Evolutionary conservation across 2,329 filamentous ascomycete genomes (phyloP).

Genomic region (Aspergillus sp.): DNA sequence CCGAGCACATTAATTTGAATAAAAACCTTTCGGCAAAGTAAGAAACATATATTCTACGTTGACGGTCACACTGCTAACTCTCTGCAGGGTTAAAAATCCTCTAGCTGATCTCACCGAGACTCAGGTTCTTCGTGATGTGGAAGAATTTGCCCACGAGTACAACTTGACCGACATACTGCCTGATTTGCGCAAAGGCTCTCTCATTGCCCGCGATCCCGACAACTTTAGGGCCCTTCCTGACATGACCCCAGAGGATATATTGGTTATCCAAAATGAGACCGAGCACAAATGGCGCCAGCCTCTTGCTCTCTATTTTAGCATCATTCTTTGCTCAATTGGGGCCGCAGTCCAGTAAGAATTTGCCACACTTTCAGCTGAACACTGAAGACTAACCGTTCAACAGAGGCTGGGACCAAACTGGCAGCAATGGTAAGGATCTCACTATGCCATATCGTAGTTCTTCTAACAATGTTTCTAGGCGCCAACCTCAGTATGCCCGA

Average conservation of each 20-base stretch:
- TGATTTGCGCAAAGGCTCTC: slow-evolving; percentile 49
- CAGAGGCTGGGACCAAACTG: slow-evolving; percentile 36
- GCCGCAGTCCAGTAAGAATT: slow-evolving; percentile 51
- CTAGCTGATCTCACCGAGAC: slow-evolving; percentile 41
- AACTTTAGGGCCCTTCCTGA: slow-evolving; percentile 46
- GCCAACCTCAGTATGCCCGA: slow-evolving; percentile 54
- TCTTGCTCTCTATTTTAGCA: slow-evolving; percentile 49
- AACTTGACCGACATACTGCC: slow-evolving; percentile 42
- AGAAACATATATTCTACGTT: slow-evolving; percentile 1
- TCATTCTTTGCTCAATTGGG: slow-evolving; percentile 53
- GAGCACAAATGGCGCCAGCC: slow-evolving; percentile 54
- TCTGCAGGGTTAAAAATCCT: slow-evolving; percentile 47
- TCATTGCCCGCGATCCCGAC: slow-evolving; percentile 51
- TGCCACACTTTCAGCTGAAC: background rate
- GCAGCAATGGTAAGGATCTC: slow-evolving; percentile 27
- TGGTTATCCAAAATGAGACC: slow-evolving; percentile 47
- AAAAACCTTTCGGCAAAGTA: slow-evolving; percentile 31
- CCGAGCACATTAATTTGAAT: slow-evolving; percentile 28
- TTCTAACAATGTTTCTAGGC: slow-evolving; percentile 36
- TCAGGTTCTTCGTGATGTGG: slow-evolving; percentile 43
- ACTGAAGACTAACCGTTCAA: background rate
- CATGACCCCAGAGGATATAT: slow-evolving; percentile 44
- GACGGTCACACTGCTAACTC: background rate
- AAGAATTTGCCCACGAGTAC: slow-evolving; percentile 43
- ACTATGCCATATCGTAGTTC: background rate